These are phyloP conservation scores for Fennellomyces sp. DNA, from an alignment of 371 early-diverging fungal genomes.

Conservation along the genomic window DNA sequence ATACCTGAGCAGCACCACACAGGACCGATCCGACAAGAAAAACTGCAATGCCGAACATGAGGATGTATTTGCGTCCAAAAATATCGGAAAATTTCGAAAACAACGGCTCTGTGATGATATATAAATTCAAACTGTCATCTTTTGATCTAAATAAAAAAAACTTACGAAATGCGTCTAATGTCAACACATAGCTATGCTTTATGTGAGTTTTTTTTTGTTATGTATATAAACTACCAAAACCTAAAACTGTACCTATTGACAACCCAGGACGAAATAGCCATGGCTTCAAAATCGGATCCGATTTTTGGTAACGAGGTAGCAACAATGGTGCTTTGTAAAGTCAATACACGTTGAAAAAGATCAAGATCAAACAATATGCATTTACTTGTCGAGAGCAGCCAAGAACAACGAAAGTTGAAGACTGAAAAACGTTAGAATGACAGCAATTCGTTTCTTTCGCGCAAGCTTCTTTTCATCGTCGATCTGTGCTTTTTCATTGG, in stretches of 20 bases:
- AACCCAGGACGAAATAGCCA: slow-evolving; percentile 67
- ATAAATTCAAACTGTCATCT: neutral
- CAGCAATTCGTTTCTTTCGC: slow-evolving; percentile 9
- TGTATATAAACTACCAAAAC: neutral
- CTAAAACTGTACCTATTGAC: slow-evolving; percentile 40
- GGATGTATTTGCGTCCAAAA: slow-evolving; percentile 71
- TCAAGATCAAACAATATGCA: no score
- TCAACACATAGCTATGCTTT: slow-evolving; percentile 41
- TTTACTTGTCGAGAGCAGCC: slow-evolving; percentile 72
- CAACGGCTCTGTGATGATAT: slow-evolving; percentile 47
- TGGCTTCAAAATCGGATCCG: slow-evolving; percentile 71
- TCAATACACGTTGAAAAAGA: neutral
- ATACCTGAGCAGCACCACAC: slow-evolving; percentile 57
- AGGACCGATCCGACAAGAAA: slow-evolving; percentile 67
- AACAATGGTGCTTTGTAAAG: slow-evolving; percentile 65
- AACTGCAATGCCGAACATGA: slow-evolving; percentile 55
- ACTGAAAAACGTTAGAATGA: slow-evolving; percentile 39
- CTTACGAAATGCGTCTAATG: slow-evolving; percentile 51
- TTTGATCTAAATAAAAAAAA: neutral
- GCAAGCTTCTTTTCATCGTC: neutral
- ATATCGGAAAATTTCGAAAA: slow-evolving; percentile 73
- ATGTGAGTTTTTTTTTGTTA: slow-evolving; percentile 13
- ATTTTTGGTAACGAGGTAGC: slow-evolving; percentile 74
- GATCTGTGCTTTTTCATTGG: neutral
- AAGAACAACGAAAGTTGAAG: slow-evolving; percentile 71